A percentile compares a stretch with the other conserved stretches of the same genome.
These are phyloP conservation scores for Sphagnum fallax DNA, from an alignment of 228 moss, liverwort and hornwort species.

Conservation along the genomic window DNA sequence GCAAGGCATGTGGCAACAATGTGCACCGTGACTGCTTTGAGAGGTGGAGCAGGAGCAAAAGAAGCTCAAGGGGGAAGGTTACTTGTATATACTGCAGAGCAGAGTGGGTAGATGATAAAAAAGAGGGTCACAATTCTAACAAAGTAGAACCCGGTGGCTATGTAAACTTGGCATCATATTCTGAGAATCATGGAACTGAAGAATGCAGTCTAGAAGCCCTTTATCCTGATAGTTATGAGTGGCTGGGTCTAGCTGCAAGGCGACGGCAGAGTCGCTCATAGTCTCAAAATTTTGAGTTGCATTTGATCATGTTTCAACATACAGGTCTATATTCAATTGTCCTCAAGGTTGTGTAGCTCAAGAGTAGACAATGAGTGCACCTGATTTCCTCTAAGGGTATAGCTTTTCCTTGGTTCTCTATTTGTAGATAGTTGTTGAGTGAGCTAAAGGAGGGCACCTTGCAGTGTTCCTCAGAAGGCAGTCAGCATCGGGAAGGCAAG, in stretches of 20 bases:
- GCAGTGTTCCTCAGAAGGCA: no score
- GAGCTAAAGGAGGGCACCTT: no score
- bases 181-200: slow-evolving; percentile 27
- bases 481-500: no score
- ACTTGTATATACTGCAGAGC: slow-evolving; percentile 87
- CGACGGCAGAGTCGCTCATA: slow-evolving; percentile 12
- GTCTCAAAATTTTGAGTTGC: neutral
- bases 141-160: slow-evolving; percentile 17
- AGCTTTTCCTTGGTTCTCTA: no score
- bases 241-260: slow-evolving; percentile 21
- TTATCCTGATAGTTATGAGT: slow-evolving; percentile 37
- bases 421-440: no score
- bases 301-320: no score
- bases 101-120: slow-evolving; percentile 24
- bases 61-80: slow-evolving; percentile 35
- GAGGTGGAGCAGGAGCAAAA: slow-evolving; percentile 67
- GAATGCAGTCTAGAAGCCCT: slow-evolving; percentile 19
- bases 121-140: slow-evolving; percentile 4
- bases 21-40: slow-evolving; percentile 83
- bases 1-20: slow-evolving; percentile 74
- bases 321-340: no score
- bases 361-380: no score
- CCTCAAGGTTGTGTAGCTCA: no score
- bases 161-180: slow-evolving; percentile 50
- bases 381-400: no score